Evolutionary conservation across 2,329 filamentous ascomycete genomes (phyloP).

Genomic region (Sarocladiaceae sp.): DNA sequence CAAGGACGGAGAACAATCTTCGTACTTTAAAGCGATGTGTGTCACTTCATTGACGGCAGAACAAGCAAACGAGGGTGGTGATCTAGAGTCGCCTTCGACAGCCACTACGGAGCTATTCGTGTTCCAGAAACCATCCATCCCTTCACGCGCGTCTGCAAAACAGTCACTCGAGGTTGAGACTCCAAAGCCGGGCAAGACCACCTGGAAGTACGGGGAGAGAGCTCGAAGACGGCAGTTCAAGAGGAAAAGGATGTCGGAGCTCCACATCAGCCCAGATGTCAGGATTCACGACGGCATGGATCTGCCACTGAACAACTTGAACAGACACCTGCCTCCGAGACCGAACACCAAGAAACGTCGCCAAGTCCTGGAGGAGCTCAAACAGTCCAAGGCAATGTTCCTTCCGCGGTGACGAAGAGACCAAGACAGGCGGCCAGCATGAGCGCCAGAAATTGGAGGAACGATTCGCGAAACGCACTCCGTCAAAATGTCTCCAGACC

Average conservation of each 20-base stretch:
- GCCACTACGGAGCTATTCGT: background rate
- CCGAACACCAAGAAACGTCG: conserved; percentile 15
- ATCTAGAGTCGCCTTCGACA: background rate
- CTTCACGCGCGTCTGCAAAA: background rate
- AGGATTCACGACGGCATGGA: conserved; percentile 15
- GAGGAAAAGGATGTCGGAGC: conserved; percentile 12
- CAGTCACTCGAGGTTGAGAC: background rate
- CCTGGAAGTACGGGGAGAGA: conserved; percentile 6
- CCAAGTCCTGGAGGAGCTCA: conserved; percentile 21
- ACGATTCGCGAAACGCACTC: too few relatives aligned
- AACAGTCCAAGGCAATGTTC: conserved; percentile 22
- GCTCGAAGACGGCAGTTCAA: conserved; percentile 10
- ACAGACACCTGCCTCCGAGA: conserved; percentile 16
- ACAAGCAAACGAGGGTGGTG: background rate
- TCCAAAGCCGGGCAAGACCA: too few relatives aligned
- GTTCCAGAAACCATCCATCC: conserved; percentile 3
- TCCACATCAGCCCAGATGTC: background rate
- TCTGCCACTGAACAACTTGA: conserved; percentile 18
- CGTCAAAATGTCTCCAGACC: too few relatives aligned
- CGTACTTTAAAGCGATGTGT: conserved; percentile 1
- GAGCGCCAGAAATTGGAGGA: too few relatives aligned
- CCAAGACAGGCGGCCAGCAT: background rate
- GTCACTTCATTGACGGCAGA: background rate
- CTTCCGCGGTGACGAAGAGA: conserved; percentile 11
- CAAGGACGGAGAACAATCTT: background rate